Evolutionary conservation across 2,329 filamentous ascomycete genomes (phyloP).

Genomic region (Parafenestella ontariensis): DNA sequence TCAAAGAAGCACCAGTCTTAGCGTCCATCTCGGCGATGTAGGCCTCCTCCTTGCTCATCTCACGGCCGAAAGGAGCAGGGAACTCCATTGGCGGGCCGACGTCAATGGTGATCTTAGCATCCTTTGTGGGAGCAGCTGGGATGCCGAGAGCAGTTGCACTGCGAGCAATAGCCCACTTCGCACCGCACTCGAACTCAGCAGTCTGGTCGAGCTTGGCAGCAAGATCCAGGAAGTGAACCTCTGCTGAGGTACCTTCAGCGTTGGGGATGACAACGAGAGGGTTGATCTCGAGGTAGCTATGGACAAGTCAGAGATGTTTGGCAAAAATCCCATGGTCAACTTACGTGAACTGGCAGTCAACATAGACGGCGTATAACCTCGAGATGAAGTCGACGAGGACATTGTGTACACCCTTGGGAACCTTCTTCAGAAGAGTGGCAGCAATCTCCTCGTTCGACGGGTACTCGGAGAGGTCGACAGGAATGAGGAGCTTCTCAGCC

Average conservation of each 20-base stretch:
- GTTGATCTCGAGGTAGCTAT: slow-evolving; percentile 96
- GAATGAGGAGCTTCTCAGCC: slow-evolving; percentile 97
- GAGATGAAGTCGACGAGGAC: slow-evolving; percentile 99
- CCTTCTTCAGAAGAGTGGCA: slow-evolving; percentile 82
- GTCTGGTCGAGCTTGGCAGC: slow-evolving; percentile 99
- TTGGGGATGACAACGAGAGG: slow-evolving; percentile 98
- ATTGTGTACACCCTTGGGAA: slow-evolving; percentile 94
- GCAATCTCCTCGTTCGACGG: slow-evolving; percentile 97
- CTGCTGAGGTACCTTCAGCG: slow-evolving; percentile 85
- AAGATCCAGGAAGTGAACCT: slow-evolving; percentile 97
- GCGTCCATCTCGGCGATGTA: slow-evolving; percentile 99
- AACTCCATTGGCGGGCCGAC: slow-evolving; percentile 98
- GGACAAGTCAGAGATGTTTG: slow-evolving; percentile 18
- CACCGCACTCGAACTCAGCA: slow-evolving; percentile 98
- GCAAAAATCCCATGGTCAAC: slow-evolving; percentile 14
- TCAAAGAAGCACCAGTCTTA: slow-evolving; percentile 98
- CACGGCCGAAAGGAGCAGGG: slow-evolving; percentile 97
- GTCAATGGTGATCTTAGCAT: slow-evolving; percentile 88
- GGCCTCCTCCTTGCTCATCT: slow-evolving; percentile 97
- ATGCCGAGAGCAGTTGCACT: slow-evolving; percentile 88
- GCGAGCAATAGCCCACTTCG: slow-evolving; percentile 97
- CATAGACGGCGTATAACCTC: slow-evolving; percentile 96
- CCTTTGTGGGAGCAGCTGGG: slow-evolving; percentile 65
- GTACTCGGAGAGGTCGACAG: slow-evolving; percentile 92
- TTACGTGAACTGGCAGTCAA: slow-evolving; percentile 96